These are phyloP conservation scores for Pleurozium schreberi DNA, from an alignment of 225 moss, liverwort and hornwort species.

Conservation along the genomic window DNA sequence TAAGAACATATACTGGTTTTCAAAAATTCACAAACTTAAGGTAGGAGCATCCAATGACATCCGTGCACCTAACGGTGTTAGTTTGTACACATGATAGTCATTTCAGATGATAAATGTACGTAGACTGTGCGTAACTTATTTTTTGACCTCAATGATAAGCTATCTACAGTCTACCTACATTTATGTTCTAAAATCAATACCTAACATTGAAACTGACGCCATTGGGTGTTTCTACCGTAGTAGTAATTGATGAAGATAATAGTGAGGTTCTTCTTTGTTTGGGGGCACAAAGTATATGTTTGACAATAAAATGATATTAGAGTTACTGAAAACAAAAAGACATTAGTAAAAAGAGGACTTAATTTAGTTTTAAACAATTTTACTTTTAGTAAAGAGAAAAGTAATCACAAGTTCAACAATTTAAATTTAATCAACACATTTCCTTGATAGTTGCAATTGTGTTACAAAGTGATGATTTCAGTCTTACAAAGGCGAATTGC, in stretches of 20 bases:
- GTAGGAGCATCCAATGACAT: too few relatives aligned
- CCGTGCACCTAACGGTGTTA: too few relatives aligned
- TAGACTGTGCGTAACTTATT: too few relatives aligned
- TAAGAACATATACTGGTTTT: neutral
- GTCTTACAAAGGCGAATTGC: accelerated
- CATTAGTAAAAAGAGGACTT: neutral
- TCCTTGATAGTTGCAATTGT: too few relatives aligned
- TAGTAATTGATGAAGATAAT: neutral
- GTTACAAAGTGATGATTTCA: neutral
- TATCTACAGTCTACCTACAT: too few relatives aligned
- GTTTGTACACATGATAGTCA: too few relatives aligned
- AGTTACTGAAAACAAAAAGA: neutral
- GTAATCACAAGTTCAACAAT: neutral
- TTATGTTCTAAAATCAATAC: too few relatives aligned
- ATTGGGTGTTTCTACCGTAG: too few relatives aligned
- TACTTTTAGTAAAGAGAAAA: neutral
- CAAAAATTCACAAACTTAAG: neutral
- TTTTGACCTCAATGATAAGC: too few relatives aligned
- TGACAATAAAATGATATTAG: neutral
- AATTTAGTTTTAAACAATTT: neutral
- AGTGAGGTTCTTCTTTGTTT: accelerated
- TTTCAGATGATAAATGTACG: too few relatives aligned
- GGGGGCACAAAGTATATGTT: neutral
- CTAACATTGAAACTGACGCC: too few relatives aligned
- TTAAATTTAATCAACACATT: neutral